Evolutionary conservation across 129 eudicot species (phyloP).

Genomic region (Flaveria ramosissima): DNA sequence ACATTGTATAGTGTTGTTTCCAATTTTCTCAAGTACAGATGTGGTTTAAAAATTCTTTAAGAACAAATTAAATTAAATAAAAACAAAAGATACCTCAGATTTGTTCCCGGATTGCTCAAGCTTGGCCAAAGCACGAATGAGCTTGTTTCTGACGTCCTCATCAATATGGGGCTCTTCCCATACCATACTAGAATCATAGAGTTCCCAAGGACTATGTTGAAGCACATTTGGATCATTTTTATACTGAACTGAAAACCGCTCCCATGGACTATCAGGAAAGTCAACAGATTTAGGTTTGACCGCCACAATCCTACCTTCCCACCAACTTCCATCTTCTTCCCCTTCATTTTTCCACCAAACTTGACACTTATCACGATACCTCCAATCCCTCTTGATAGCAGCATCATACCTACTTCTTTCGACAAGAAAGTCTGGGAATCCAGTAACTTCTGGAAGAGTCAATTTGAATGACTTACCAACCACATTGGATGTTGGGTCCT

Average conservation of each 20-base stretch:
- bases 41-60: not conserved
- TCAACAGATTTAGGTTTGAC: constrained; percentile 74
- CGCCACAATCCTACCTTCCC: constrained; percentile 72
- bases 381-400: constrained; percentile 79
- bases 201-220: constrained; percentile 98
- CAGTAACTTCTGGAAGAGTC: constrained; percentile 77
- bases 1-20: not conserved
- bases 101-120: constrained; percentile 66
- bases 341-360: constrained; percentile 92
- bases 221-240: constrained; percentile 61
- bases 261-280: constrained; percentile 97
- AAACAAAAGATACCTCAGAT: constrained; percentile 44
- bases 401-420: constrained; percentile 85
- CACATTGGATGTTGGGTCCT: constrained; percentile 61
- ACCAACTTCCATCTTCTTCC: constrained; percentile 75
- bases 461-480: constrained; percentile 63
- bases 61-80: not conserved
- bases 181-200: constrained; percentile 52
- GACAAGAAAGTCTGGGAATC: constrained; percentile 86
- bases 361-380: constrained; percentile 74
- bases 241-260: constrained; percentile 70
- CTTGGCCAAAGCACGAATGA: constrained; percentile 57
- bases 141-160: constrained; percentile 49
- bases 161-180: constrained; percentile 81
- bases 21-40: not conserved